A percentile compares a stretch with the other conserved stretches of the same genome.
Conservation (phyloP, 345 rosid species). For the Turritis glabra region DNA sequence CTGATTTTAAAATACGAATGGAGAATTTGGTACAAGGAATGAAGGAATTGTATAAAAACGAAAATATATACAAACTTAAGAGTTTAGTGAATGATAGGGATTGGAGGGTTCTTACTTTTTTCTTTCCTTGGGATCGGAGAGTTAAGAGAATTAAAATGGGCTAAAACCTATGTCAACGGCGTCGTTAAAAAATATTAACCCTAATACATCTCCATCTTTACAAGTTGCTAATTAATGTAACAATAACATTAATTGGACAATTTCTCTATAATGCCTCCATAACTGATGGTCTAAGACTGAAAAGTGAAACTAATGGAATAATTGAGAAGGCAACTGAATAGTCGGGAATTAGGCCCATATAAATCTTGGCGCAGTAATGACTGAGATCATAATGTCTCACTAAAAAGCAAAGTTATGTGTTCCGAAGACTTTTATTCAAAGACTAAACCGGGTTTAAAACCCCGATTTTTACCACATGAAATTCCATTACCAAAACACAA, state of each 20-base stretch:
- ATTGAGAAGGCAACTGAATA: too few species aligned
- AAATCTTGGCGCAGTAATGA: background rate
- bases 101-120: background rate
- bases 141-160: background rate
- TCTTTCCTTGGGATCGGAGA: conserved; percentile 20
- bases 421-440: conserved; percentile 34
- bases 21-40: too few species aligned
- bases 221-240: conserved; percentile 1
- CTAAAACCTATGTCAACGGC: too few species aligned
- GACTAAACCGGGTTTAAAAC: conserved; percentile 25
- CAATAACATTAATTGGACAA: background rate
- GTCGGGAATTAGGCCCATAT: too few species aligned
- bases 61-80: too few species aligned
- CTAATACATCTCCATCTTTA: background rate
- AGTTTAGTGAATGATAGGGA: background rate
- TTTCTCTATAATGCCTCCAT: background rate
- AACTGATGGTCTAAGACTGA: background rate
- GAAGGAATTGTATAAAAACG: too few species aligned
- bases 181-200: background rate
- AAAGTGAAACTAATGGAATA: background rate
- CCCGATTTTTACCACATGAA: conserved; percentile 30
- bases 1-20: too few species aligned
- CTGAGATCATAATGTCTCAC: background rate
- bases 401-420: background rate
- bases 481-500: background rate